Percentiles rank a stretch among this genome's conserved stretches.
phyloP scores from a whole-genome alignment of 2,329 filamentous ascomycete genomes.

The Harringtonia aguacate region DNA sequence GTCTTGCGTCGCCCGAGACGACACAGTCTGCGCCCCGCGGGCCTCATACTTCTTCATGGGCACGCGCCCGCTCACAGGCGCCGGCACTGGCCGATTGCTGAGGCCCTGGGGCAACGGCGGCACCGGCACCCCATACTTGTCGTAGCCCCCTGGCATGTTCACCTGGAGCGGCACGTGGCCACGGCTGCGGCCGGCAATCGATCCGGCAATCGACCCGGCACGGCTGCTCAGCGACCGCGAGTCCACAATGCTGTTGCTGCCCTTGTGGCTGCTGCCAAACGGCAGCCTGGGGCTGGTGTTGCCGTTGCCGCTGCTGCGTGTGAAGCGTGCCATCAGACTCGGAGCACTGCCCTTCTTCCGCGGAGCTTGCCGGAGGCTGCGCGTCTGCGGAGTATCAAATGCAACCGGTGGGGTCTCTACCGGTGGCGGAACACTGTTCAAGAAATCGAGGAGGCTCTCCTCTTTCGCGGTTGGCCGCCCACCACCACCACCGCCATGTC shows the following conservation, averaged over 20 bases:
- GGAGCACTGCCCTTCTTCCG: conserved; percentile 56
- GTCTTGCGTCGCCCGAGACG: conserved; percentile 46
- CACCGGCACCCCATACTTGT: conserved; percentile 24
- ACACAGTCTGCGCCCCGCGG: conserved; percentile 33
- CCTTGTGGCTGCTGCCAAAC: not conserved
- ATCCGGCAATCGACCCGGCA: conserved; percentile 19
- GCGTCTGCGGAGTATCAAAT: conserved; percentile 21
- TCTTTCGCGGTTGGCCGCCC: conserved; percentile 37
- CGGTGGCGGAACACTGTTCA: conserved; percentile 59
- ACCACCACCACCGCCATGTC: too few species aligned
- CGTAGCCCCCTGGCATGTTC: conserved; percentile 33
- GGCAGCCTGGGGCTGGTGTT: not conserved
- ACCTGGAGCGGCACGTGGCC: conserved; percentile 44
- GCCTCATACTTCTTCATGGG: conserved; percentile 49
- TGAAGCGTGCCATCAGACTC: conserved; percentile 46
- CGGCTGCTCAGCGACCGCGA: conserved; percentile 29
- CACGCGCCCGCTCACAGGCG: conserved; percentile 23
- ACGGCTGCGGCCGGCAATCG: conserved; percentile 10
- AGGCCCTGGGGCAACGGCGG: conserved; percentile 6
- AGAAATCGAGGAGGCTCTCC: conserved; percentile 64
- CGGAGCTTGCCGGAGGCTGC: conserved; percentile 24
- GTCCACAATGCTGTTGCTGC: conserved; percentile 13
- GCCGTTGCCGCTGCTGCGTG: conserved; percentile 17
- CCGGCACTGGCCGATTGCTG: conserved; percentile 5
- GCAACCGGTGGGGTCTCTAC: conserved; percentile 30